These are phyloP conservation scores for Chamaenerion angustifolium DNA, from an alignment of 345 rosid genomes.

Conservation along the genomic window DNA sequence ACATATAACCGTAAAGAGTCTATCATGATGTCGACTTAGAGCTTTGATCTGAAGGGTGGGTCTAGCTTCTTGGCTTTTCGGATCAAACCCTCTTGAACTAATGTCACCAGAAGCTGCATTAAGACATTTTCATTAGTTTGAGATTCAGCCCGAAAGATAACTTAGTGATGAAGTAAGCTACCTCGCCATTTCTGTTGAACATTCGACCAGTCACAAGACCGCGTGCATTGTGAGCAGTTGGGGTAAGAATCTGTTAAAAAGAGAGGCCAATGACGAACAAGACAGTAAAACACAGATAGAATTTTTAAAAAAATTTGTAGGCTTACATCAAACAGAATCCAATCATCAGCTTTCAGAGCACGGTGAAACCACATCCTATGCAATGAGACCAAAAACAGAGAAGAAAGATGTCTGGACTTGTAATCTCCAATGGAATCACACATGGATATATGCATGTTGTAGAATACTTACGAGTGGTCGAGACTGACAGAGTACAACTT, in stretches of 20 bases:
- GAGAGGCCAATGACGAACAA: neutral
- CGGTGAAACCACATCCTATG: conserved; percentile 92
- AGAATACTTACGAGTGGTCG: conserved; percentile 73
- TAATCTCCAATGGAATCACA: neutral
- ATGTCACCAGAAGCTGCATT: conserved; percentile 62
- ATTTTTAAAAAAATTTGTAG: neutral
- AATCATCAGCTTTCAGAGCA: conserved; percentile 76
- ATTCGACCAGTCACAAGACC: conserved; percentile 72
- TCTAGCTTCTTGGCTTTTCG: conserved; percentile 30
- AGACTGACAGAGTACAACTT: conserved; percentile 57
- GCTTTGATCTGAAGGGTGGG: conserved; percentile 38
- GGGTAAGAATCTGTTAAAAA: conserved; percentile 41
- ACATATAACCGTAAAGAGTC: no score
- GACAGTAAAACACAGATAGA: neutral
- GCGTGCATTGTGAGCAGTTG: conserved; percentile 44
- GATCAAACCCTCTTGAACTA: conserved; percentile 72
- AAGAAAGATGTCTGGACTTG: neutral
- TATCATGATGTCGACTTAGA: conserved; percentile 18
- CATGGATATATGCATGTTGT: no score
- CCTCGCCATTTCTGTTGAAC: conserved; percentile 80
- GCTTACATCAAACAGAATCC: conserved; percentile 74
- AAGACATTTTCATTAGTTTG: neutral
- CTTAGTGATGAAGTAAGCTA: conserved; percentile 10
- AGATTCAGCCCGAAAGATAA: neutral
- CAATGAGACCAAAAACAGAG: neutral